phyloP scores from a whole-genome alignment of 768 basidiomycete species.

The Pleurotus ostreatus region DNA sequence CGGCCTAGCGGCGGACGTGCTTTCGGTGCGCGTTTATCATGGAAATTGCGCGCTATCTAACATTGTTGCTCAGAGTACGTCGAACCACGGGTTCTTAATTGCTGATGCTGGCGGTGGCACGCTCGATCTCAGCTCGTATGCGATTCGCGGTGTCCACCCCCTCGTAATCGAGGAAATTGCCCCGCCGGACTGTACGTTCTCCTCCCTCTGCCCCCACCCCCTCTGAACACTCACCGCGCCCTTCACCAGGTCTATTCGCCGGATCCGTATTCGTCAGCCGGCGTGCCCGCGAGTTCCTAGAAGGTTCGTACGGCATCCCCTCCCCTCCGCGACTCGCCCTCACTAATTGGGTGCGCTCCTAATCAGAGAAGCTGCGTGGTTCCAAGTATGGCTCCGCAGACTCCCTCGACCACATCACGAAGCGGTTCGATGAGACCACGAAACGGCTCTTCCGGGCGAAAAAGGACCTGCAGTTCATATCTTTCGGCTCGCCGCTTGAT shows the following conservation, averaged over 20 bases:
- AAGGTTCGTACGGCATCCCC: slow-evolving; percentile 38
- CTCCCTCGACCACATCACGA: slow-evolving; percentile 74
- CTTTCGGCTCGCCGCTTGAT: slow-evolving; percentile 75
- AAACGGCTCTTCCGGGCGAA: slow-evolving; percentile 74
- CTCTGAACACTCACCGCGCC: slow-evolving; percentile 3
- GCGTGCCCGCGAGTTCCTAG: slow-evolving; percentile 66
- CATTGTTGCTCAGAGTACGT: slow-evolving; percentile 46
- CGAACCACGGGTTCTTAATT: slow-evolving; percentile 74
- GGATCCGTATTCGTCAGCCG: slow-evolving; percentile 82
- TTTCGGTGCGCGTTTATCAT: not conserved
- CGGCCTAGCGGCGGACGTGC: slow-evolving; percentile 70
- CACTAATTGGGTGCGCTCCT: slow-evolving; percentile 4
- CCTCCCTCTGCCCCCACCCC: not conserved
- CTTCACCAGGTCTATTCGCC: slow-evolving; percentile 66
- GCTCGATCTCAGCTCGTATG: slow-evolving; percentile 78
- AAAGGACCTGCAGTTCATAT: slow-evolving; percentile 65
- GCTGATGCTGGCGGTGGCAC: slow-evolving; percentile 82
- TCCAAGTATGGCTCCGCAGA: slow-evolving; percentile 73
- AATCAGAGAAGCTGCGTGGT: slow-evolving; percentile 61
- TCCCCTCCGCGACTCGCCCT: not conserved
- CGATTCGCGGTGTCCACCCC: slow-evolving; percentile 63
- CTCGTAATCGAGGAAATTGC: slow-evolving; percentile 81
- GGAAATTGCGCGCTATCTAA: slow-evolving; percentile 1
- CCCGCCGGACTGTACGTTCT: slow-evolving; percentile 67
- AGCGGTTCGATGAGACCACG: slow-evolving; percentile 79